These are phyloP conservation scores for Aspergillus sp. DNA, from an alignment of 2,329 filamentous ascomycete genomes.

Conservation along the genomic window DNA sequence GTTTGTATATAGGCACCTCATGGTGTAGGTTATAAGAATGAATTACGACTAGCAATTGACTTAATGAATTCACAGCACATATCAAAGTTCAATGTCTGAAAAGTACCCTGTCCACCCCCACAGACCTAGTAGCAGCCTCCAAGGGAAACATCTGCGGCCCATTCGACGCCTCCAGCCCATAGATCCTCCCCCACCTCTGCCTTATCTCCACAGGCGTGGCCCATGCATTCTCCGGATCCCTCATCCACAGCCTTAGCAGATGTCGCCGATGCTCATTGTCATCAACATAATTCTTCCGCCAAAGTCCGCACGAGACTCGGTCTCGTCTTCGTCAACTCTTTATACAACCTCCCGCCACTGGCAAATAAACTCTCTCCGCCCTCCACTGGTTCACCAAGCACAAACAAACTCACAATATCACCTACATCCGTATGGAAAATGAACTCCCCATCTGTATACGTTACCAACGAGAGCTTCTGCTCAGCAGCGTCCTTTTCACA, in stretches of 20 bases:
- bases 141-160: neutral
- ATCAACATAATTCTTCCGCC: slow-evolving; percentile 12
- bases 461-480: slow-evolving; percentile 9
- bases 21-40: too few species aligned
- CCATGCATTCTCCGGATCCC: neutral
- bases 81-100: too few species aligned
- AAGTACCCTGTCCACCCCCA: neutral
- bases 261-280: neutral
- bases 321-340: slow-evolving; percentile 42
- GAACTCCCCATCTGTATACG: slow-evolving; percentile 20
- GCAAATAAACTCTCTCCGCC: slow-evolving; percentile 46
- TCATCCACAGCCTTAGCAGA: neutral
- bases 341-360: slow-evolving; percentile 44
- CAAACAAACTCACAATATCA: slow-evolving; percentile 44
- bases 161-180: neutral
- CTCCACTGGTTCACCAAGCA: slow-evolving; percentile 33
- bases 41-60: too few species aligned
- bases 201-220: neutral
- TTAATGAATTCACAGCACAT: too few species aligned
- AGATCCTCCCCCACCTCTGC: neutral
- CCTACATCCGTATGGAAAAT: slow-evolving; percentile 49
- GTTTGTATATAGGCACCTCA: too few species aligned
- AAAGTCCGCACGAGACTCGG: slow-evolving; percentile 45
- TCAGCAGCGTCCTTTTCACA: neutral
- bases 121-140: neutral